Conservation (phyloP, 495 filamentous ascomycete species). For the Glarea lozoyensis region DNA sequence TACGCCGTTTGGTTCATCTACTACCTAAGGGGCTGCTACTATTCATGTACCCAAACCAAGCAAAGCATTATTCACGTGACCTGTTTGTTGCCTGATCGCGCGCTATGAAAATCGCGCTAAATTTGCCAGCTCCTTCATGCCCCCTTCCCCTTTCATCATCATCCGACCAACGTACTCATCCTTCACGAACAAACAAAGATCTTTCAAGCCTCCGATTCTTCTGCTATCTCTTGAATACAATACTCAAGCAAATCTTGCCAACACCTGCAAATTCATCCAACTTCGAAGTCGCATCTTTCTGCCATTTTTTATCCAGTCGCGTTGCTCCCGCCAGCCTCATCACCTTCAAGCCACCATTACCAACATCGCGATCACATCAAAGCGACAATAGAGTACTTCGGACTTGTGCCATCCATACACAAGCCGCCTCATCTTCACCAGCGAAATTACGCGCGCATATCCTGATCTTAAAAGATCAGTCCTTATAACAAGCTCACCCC, state of each 20-base stretch:
- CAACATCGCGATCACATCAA: slow-evolving; percentile 5
- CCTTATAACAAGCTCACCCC: slow-evolving; percentile 12
- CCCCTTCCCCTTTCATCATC: slow-evolving; percentile 16
- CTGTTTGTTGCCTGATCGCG: no score
- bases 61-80: no score
- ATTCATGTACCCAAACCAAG: no score
- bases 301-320: slow-evolving; percentile 17
- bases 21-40: no score
- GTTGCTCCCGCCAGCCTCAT: slow-evolving; percentile 16
- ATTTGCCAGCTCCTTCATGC: slow-evolving; percentile 19
- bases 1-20: no score
- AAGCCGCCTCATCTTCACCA: no score
- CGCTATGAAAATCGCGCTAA: not conserved
- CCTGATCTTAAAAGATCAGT: slow-evolving; percentile 16
- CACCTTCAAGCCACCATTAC: slow-evolving; percentile 6
- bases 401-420: slow-evolving; percentile 11
- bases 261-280: slow-evolving; percentile 32
- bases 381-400: slow-evolving; percentile 13
- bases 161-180: slow-evolving; percentile 13
- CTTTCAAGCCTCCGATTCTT: slow-evolving; percentile 12
- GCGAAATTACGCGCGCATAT: slow-evolving; percentile 11
- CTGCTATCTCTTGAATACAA: slow-evolving; percentile 12
- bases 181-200: not conserved
- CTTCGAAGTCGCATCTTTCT: slow-evolving; percentile 29
- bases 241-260: slow-evolving; percentile 10